Evolutionary conservation across 2,329 filamentous ascomycete species (phyloP), one percentile per base, ranked within the genome.

Genomic region (Lachnum nothofagi): DNA sequence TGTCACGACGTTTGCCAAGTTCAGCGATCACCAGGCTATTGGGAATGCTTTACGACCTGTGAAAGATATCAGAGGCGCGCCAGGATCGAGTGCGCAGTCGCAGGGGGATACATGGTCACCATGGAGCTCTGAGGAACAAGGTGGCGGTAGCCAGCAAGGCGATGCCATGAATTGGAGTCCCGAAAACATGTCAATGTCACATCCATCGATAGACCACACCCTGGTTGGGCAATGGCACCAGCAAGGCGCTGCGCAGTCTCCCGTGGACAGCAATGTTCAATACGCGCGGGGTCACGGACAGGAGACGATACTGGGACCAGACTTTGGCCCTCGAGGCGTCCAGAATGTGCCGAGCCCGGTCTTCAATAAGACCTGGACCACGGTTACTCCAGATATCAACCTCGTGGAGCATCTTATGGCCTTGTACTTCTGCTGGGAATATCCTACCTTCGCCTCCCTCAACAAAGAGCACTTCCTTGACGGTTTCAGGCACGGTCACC

Each of bases 401-500:
- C 72, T 87, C 24, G 78, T 87, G 1, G 73, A 82, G 52, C 81
- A 83, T 57, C 70, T 87, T 8, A 67, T 87, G 44, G 73, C 77
- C 0, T 69, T 86, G 25, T 88, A 87, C 67, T 88, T 88, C 56
- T 85, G 82, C 69, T 88, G 85, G 78, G 80, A 85, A 56, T 87
- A 89, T 63, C 83, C 85, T 2, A 88, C 84, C 10, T 88, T 87
- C 66, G 80, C 83, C 3, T 80, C 85, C 2, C 75, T 89, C 38
- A 86, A 82, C 80, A 64, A 64, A 41, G 60, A 64, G 33, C 58
- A 64, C 44, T 64, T 64, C 37, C 20, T 64, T 16, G 48, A 58
- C 27, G 58, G 59, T 35, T 63, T 60, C 44, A 51, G 35, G 38
- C 19, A 3, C 5, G 54, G 54, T 4, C 47, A 16, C 12, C 27